Base-by-base conservation (phyloP, 1,284 basidiomycete species). In the Tetrapyrgos nigripes region DNA sequence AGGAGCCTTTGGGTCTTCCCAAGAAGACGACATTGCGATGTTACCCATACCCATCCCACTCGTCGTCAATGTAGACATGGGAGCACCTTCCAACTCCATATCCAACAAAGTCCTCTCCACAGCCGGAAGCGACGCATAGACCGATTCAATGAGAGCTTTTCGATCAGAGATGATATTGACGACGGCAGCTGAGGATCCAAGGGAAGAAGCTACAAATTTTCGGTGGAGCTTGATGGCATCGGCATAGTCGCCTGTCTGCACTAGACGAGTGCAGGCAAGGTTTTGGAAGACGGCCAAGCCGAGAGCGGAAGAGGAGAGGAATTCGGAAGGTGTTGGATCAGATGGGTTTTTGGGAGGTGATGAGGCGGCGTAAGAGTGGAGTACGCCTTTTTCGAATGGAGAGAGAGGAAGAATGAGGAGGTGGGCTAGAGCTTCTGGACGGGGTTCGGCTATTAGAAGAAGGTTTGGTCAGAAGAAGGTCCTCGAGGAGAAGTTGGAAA, bases 171-270 rank as follows among this genome's bases (percentile, higher is more conserved):
- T 28, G 26, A 40, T 47, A n/a, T 53, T 51, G 33, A 26, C 46
- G 19, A 48, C 53, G 23, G 40, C 51, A 35, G 29, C 47, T 2
- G 50, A 37, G 13, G 49, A 50, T 17, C 52, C 50, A 21, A 31
- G 28, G 26, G 76, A 69, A 2, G 73, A 75, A 17, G 79, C 74
- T 3, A 79, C 73, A 63, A 91, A 87, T 63, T 83, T 79, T 57
- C 84, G 83, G 74, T 94, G 93, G 31, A 92, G 80, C 70, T 89
- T 88, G 62, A 94, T 83, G 1, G 91, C 91, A 29, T 87, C 85
- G 0, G 83, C 78, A 67, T 91, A 89, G 60, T 86, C 83, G 3
- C 92, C 93, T 5, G 81, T 81, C 67, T 93, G 90, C 29, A 94
- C 84, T 3, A 94, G 82, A 11, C 93, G 86, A 9, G 92, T 84